Conservation (phyloP, 2,329 filamentous ascomycete genomes). For the Ilyonectria robusta region DNA sequence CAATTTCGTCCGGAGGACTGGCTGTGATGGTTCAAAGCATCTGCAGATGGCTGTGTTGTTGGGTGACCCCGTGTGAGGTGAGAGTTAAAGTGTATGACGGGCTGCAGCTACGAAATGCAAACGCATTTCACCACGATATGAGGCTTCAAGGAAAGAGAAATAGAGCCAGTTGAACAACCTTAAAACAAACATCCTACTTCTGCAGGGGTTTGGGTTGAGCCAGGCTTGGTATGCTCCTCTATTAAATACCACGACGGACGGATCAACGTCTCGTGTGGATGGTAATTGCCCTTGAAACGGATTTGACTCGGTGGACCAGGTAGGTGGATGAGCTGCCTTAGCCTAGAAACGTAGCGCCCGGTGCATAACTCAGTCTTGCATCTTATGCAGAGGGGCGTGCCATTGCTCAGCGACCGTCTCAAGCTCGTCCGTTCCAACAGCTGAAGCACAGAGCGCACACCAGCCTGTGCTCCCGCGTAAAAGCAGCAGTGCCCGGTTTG, state of each 20-base stretch:
- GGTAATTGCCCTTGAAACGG: background rate
- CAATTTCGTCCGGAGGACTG: background rate
- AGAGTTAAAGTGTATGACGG: background rate
- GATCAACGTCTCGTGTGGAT: constrained; percentile 1
- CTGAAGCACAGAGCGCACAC: constrained; percentile 17
- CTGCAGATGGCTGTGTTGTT: background rate
- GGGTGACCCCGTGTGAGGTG: background rate
- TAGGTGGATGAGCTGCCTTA: background rate
- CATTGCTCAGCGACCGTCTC: constrained; percentile 1
- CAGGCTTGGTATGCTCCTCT: background rate
- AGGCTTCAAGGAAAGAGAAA: background rate
- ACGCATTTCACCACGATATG: background rate
- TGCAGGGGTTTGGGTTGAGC: background rate
- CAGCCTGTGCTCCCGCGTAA: constrained; percentile 25
- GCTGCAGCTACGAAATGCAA: background rate
- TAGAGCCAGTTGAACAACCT: background rate
- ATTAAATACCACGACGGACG: background rate
- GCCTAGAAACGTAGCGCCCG: background rate
- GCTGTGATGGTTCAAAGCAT: background rate
- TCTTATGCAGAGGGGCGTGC: background rate
- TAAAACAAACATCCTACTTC: background rate
- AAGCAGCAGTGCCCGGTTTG: constrained; percentile 17
- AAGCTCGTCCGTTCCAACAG: constrained; percentile 2
- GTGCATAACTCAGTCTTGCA: background rate
- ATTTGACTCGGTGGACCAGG: background rate